phyloP scores from a whole-genome alignment of 2,329 filamentous ascomycete species.

The Fusarium fujikuroi region DNA sequence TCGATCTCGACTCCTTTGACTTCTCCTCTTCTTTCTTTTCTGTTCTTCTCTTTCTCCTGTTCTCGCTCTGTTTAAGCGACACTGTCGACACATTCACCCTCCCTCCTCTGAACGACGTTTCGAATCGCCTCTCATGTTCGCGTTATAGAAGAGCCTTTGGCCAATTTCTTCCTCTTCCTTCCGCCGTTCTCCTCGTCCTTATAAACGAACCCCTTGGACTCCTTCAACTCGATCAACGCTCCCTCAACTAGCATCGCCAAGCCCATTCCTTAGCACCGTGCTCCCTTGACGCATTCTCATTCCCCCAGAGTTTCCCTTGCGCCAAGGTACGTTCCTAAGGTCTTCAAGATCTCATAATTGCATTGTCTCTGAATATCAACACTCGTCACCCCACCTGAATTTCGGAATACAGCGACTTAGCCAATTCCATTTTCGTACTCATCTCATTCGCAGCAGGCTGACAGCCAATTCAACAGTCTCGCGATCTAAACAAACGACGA shows the following conservation, averaged over 20 bases:
- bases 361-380: slow-evolving; percentile 4
- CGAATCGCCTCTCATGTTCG: slow-evolving; percentile 46
- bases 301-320: slow-evolving; percentile 15
- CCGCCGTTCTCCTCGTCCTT: slow-evolving; percentile 23
- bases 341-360: not conserved
- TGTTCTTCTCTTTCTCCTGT: slow-evolving; percentile 6
- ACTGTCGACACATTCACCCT: slow-evolving; percentile 9
- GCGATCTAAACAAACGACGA: slow-evolving; percentile 9
- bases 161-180: slow-evolving; percentile 33
- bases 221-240: slow-evolving; percentile 25
- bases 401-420: slow-evolving; percentile 1
- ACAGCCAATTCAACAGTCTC: slow-evolving; percentile 10
- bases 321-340: slow-evolving; percentile 35
- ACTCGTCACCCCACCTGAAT: slow-evolving; percentile 35
- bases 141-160: slow-evolving; percentile 50
- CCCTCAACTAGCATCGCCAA: slow-evolving; percentile 28
- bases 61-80: slow-evolving; percentile 38
- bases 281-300: slow-evolving; percentile 29
- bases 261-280: slow-evolving; percentile 18
- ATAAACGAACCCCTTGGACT: slow-evolving; percentile 17
- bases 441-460: slow-evolving; percentile 16
- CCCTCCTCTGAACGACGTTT: not conserved
- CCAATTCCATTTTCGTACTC: slow-evolving; percentile 18
- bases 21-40: slow-evolving; percentile 27
- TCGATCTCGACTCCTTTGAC: slow-evolving; percentile 38